These are phyloP conservation scores for Hypoxylon fuscum DNA, from an alignment of 495 filamentous ascomycete species.

Conservation along the genomic window DNA sequence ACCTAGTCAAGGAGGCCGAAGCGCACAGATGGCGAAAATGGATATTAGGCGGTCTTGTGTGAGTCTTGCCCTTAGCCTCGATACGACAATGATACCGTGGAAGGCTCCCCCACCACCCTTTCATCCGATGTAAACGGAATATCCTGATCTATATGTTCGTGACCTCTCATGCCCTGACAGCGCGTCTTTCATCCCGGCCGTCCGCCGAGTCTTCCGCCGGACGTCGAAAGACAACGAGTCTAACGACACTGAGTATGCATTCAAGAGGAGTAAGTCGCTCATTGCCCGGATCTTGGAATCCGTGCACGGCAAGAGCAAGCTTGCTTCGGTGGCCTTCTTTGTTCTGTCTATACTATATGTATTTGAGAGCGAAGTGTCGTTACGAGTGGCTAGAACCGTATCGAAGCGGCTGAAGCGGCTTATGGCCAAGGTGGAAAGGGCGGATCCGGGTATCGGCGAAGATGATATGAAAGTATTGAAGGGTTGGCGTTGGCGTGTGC, in stretches of 20 bases:
- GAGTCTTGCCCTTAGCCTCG: constrained; percentile 23
- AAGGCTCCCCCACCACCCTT: too few species aligned
- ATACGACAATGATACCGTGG: neutral
- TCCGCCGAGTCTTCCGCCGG: constrained; percentile 52
- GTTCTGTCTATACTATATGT: constrained; percentile 58
- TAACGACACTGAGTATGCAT: constrained; percentile 59
- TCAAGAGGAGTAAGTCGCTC: constrained; percentile 52
- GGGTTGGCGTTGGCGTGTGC: constrained; percentile 57
- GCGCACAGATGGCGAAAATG: constrained; percentile 53
- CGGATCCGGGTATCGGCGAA: constrained; percentile 49
- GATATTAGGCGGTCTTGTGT: constrained; percentile 53
- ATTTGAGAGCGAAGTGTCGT: constrained; percentile 57
- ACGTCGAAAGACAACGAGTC: constrained; percentile 39
- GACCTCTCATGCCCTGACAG: constrained; percentile 27
- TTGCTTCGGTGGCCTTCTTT: constrained; percentile 56
- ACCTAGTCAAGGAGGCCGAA: constrained; percentile 45
- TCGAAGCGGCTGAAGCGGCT: constrained; percentile 52
- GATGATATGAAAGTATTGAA: constrained; percentile 52
- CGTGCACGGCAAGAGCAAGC: constrained; percentile 44
- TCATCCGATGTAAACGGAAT: too few species aligned
- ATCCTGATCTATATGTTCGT: neutral
- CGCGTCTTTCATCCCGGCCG: constrained; percentile 53
- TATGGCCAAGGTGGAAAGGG: constrained; percentile 51
- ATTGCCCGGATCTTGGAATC: constrained; percentile 52
- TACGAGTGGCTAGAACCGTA: constrained; percentile 53